Conservation (phyloP, 176 grass and related monocot species). For the Tillandsia leiboldiana region DNA sequence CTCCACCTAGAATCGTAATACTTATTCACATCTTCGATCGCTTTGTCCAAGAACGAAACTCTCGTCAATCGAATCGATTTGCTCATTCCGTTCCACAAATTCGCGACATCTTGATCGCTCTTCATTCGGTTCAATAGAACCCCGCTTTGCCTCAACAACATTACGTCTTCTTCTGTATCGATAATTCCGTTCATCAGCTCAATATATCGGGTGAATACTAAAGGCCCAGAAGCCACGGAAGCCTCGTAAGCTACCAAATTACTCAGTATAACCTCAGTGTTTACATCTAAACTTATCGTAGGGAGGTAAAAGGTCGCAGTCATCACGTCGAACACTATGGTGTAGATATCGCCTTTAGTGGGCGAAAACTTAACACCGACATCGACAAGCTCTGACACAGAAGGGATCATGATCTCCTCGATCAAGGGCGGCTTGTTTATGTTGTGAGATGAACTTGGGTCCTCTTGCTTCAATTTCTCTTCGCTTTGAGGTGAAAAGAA, state of each 20-base stretch:
- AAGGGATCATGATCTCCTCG: conserved; percentile 93
- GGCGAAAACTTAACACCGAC: conserved; percentile 47
- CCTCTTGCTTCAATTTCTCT: conserved; percentile 13
- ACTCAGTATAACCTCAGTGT: conserved; percentile 56
- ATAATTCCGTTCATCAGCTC: conserved; percentile 94
- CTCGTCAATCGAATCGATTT: conserved; percentile 55
- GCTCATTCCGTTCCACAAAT: conserved; percentile 72
- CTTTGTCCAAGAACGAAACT: conserved; percentile 50
- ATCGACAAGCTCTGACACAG: conserved; percentile 43
- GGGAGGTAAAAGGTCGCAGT: conserved; percentile 56
- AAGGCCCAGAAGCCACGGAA: conserved; percentile 40
- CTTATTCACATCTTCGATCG: conserved; percentile 60
- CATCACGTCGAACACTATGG: conserved; percentile 46
- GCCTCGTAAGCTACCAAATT: conserved; percentile 86
- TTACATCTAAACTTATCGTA: conserved; percentile 43
- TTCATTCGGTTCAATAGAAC: conserved; percentile 79
- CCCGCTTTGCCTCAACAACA: conserved; percentile 39
- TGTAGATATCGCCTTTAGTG: conserved; percentile 43
- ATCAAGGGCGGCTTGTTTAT: conserved; percentile 48
- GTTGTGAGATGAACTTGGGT: conserved; percentile 4
- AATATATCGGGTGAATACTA: conserved; percentile 62
- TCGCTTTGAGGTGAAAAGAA: conserved; percentile 21
- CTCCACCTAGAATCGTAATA: conserved; percentile 60
- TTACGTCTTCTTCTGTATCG: conserved; percentile 63
- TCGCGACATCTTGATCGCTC: conserved; percentile 54